phyloP scores from a whole-genome alignment of 352 stramenopile genomes.

The Elongisporangium prolatum region DNA sequence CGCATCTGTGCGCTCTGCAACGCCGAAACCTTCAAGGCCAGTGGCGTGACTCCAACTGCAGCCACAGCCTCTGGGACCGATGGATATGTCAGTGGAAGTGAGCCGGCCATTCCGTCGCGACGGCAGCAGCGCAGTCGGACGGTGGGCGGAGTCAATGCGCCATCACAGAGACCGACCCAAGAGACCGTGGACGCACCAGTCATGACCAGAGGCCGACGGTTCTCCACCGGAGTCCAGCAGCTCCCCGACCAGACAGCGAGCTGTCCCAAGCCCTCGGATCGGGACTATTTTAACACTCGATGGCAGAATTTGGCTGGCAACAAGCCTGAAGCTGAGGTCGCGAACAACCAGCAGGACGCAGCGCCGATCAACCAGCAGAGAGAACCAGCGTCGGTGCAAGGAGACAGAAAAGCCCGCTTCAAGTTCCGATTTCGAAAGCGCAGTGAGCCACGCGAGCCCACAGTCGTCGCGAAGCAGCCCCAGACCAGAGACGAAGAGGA shows the following conservation, averaged over 20 bases:
- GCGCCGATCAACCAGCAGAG: background rate
- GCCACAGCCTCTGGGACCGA: conserved; percentile 8
- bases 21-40: conserved; percentile 9
- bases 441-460: background rate
- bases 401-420: conserved; percentile 4
- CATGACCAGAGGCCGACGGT: background rate
- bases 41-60: background rate
- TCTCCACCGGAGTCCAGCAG: background rate
- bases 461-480: background rate
- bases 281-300: conserved; percentile 16
- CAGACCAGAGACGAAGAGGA: conserved; percentile 5
- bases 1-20: conserved; percentile 67
- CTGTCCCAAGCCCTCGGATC: conserved; percentile 17
- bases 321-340: conserved; percentile 4
- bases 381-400: conserved; percentile 9
- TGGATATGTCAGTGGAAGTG: background rate
- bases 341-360: conserved; percentile 1
- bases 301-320: conserved; percentile 10
- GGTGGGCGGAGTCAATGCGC: conserved; percentile 4
- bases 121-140: conserved; percentile 7
- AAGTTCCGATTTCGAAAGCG: conserved; percentile 2
- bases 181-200: background rate
- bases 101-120: background rate
- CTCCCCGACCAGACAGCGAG: conserved; percentile 9
- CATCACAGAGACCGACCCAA: background rate